Conservation (phyloP, 192 early-diverging fungal genomes). For the Coemansia sp. region DNA sequence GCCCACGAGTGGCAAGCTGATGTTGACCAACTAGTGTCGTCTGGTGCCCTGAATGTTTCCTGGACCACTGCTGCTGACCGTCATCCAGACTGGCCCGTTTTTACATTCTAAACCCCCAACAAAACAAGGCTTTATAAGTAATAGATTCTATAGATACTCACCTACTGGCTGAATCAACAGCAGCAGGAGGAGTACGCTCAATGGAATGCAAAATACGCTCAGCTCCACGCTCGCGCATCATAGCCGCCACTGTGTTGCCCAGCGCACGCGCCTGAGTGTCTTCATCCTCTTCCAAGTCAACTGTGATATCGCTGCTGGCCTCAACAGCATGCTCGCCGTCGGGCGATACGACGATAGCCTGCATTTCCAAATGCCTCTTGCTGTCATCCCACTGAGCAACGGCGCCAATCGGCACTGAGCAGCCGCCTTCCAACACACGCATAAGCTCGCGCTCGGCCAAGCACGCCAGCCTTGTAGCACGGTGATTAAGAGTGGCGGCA, state of each 20-base stretch:
- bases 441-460: conserved; percentile 85
- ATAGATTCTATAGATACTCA: background rate
- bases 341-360: conserved; percentile 71
- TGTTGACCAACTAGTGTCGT: background rate
- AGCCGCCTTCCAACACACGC: conserved; percentile 91
- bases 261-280: conserved; percentile 41
- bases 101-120: conserved; percentile 3
- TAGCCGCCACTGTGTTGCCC: conserved; percentile 53
- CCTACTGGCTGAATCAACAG: background rate
- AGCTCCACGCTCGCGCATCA: conserved; percentile 60
- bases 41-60: conserved; percentile 7
- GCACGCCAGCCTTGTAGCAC: conserved; percentile 66
- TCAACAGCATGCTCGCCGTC: conserved; percentile 73
- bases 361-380: conserved; percentile 51
- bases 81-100: conserved; percentile 41
- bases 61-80: conserved; percentile 13
- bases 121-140: background rate
- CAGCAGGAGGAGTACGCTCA: background rate
- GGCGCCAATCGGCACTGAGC: conserved; percentile 93
- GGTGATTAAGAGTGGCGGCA: conserved; percentile 63
- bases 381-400: conserved; percentile 57
- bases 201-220: conserved; percentile 61
- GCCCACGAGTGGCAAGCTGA: conserved; percentile 28
- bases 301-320: conserved; percentile 33
- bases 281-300: background rate